Percentiles rank a stretch among this genome's conserved stretches.
phyloP scores from a whole-genome alignment of 805 yeast genomes.

The Hanseniaspora hatyaiensis region DNA sequence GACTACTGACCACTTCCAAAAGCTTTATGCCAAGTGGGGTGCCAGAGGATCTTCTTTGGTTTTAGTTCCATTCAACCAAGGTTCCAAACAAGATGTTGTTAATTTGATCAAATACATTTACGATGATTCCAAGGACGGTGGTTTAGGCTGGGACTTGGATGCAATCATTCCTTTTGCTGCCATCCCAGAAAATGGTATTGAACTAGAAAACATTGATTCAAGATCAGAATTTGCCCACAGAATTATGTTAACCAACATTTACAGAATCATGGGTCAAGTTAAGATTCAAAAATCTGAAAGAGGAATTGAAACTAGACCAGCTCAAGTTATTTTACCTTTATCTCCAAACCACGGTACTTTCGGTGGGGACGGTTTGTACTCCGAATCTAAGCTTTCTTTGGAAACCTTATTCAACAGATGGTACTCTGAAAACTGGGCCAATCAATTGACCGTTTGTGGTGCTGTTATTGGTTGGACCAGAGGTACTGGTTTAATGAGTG shows the following conservation, averaged over 20 bases:
- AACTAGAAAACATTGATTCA: conserved; percentile 83
- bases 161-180: conserved; percentile 96
- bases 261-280: conserved; percentile 83
- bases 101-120: conserved; percentile 77
- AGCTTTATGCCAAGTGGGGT: conserved; percentile 84
- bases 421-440: conserved; percentile 94
- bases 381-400: conserved; percentile 89
- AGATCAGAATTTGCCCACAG: conserved; percentile 97
- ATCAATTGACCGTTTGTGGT: conserved; percentile 92
- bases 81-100: conserved; percentile 85
- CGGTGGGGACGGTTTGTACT: conserved; percentile 95
- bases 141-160: conserved; percentile 96
- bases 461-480: conserved; percentile 99
- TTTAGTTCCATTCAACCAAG: conserved; percentile 98
- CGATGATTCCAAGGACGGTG: conserved; percentile 69
- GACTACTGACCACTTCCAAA: conserved; percentile 92
- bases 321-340: conserved; percentile 90
- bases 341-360: conserved; percentile 99
- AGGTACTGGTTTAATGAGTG: conserved; percentile 98
- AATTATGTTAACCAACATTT: conserved; percentile 90
- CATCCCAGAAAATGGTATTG: conserved; percentile 96
- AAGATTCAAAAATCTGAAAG: conserved; percentile 68
- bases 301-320: conserved; percentile 88
- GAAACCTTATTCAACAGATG: conserved; percentile 98
- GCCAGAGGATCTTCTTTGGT: conserved; percentile 82